Percentiles rank a stretch among this genome's conserved stretches.
Conservation (phyloP, 1,284 basidiomycete species). For the Rhodofomes roseus region DNA sequence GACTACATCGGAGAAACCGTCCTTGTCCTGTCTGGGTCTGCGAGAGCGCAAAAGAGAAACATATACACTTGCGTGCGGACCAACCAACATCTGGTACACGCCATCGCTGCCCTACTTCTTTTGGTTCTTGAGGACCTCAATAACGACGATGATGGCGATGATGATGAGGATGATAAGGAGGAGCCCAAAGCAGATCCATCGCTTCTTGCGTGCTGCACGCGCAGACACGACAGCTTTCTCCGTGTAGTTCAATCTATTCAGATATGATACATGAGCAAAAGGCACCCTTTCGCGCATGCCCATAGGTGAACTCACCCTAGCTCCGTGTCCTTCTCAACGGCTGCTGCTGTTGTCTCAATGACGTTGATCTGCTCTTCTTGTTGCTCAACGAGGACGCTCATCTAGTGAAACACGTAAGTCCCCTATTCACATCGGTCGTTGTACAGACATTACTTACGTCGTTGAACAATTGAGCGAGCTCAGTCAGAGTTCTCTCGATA, state of each 20-base stretch:
- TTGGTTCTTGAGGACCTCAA: conserved; percentile 41
- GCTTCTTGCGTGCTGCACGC: conserved; percentile 87
- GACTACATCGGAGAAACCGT: conserved; percentile 5
- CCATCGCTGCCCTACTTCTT: not conserved
- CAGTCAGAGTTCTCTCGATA: conserved; percentile 90
- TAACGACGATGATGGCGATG: conserved; percentile 57
- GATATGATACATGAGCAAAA: conserved; percentile 3
- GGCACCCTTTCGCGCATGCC: not conserved
- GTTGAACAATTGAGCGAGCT: conserved; percentile 94
- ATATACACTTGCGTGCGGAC: not conserved
- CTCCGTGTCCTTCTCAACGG: conserved; percentile 79
- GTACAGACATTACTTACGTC: conserved; percentile 51
- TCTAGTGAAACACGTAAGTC: conserved; percentile 39
- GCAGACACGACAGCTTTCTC: conserved; percentile 87
- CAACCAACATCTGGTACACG: not conserved
- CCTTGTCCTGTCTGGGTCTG: conserved; percentile 1
- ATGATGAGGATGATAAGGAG: conserved; percentile 55
- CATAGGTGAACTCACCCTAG: conserved; percentile 57
- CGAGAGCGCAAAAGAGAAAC: not conserved
- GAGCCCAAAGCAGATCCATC: conserved; percentile 86
- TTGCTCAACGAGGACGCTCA: conserved; percentile 89
- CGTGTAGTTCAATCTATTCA: conserved; percentile 68
- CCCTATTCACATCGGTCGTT: not conserved
- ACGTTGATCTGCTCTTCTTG: conserved; percentile 85
- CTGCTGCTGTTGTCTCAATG: conserved; percentile 73